Evolutionary conservation across 1,284 basidiomycete genomes (phyloP).

Genomic region (Fomitopsis schrenkii): DNA sequence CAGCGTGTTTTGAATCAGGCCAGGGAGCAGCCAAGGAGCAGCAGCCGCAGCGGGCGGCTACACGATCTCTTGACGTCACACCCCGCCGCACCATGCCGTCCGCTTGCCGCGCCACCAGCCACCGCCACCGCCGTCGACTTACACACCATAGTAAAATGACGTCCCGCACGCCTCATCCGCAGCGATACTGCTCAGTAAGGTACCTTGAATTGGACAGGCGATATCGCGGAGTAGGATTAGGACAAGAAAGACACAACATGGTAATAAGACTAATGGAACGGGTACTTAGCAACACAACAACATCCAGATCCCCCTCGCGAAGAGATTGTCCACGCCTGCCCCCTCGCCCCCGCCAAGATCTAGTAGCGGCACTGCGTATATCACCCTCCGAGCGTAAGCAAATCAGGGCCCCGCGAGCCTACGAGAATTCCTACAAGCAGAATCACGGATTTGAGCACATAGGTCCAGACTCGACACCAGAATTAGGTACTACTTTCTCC

Average conservation of each 20-base stretch:
- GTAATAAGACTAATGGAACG: background rate
- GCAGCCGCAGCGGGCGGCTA: background rate
- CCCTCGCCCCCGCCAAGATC: background rate
- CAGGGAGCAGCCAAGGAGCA: background rate
- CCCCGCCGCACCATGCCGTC: background rate
- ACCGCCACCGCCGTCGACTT: background rate
- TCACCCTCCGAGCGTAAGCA: background rate
- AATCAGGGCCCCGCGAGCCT: background rate
- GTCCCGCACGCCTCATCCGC: background rate
- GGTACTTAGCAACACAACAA: conserved; percentile 1
- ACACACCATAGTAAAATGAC: background rate
- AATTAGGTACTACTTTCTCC: conserved; percentile 9
- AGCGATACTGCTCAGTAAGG: too few relatives aligned
- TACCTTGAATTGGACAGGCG: background rate
- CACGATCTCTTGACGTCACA: background rate
- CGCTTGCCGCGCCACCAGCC: background rate
- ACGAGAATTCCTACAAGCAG: conserved; percentile 1
- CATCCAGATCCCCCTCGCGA: background rate
- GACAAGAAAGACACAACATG: background rate
- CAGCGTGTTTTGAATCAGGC: background rate
- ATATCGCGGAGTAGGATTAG: background rate
- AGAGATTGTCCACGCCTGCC: background rate
- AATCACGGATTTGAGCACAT: conserved; percentile 5
- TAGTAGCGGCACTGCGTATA: background rate
- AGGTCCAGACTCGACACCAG: conserved; percentile 4